Conservation (phyloP, 371 early-diverging fungal species). For the Apophysomyces elegans region DNA sequence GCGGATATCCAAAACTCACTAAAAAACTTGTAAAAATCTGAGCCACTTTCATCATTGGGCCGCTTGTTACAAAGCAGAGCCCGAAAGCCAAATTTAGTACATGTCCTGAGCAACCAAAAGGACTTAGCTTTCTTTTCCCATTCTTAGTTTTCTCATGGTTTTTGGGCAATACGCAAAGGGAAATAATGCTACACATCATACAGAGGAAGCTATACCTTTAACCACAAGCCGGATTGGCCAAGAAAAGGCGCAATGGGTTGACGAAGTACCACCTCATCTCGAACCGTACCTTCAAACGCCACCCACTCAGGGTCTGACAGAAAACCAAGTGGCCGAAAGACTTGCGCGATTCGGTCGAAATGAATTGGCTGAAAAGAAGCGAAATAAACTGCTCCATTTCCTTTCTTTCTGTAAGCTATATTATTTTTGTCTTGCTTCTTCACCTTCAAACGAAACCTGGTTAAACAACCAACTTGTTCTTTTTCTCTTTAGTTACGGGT, state of each 20-base stretch:
- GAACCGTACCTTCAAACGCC: slow-evolving; percentile 74
- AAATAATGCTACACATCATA: background rate
- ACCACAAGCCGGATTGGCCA: background rate
- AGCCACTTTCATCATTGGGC: no score
- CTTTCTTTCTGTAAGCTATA: slow-evolving; percentile 70
- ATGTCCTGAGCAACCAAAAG: no score
- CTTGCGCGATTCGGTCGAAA: slow-evolving; percentile 70
- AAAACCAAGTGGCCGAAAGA: slow-evolving; percentile 62
- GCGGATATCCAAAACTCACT: no score
- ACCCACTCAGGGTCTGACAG: slow-evolving; percentile 65
- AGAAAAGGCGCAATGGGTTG: slow-evolving; percentile 34
- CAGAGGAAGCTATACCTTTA: background rate
- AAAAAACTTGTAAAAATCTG: no score
- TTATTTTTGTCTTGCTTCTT: no score
- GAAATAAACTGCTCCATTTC: slow-evolving; percentile 86
- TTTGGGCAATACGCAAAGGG: background rate
- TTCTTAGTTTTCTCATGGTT: background rate
- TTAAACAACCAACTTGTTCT: background rate
- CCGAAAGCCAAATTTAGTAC: no score
- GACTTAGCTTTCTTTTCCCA: no score
- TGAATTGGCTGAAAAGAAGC: slow-evolving; percentile 80
- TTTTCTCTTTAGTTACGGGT: slow-evolving; percentile 62
- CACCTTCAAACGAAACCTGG: no score
- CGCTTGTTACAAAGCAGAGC: no score
- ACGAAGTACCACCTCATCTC: slow-evolving; percentile 74